Percentiles rank a stretch among this genome's conserved stretches.
phyloP scores from a whole-genome alignment of 2,329 filamentous ascomycete genomes.

The Zymoseptoria passerinii region DNA sequence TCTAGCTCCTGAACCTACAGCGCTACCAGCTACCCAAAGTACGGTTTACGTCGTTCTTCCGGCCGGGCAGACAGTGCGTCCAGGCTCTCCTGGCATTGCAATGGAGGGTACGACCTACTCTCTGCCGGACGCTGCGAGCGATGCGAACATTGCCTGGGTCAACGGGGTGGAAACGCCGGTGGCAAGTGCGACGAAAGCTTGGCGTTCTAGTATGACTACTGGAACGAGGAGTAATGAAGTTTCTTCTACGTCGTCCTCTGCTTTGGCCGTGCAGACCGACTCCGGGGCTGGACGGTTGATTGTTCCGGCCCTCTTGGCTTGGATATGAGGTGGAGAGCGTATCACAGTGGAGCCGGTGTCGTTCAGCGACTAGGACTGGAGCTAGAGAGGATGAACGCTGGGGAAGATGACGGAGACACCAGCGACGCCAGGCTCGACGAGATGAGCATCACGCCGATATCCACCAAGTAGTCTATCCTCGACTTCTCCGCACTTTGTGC shows the following conservation, averaged over 20 bases:
- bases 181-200: not conserved
- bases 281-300: not conserved
- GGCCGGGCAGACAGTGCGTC: constrained; percentile 6
- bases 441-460: not conserved
- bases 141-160: not conserved
- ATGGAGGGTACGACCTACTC: constrained; percentile 7
- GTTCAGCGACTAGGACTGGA: not conserved
- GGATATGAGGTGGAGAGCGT: not conserved
- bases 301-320: not conserved
- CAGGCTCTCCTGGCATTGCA: constrained; percentile 10
- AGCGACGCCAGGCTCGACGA: too few species aligned
- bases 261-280: not conserved
- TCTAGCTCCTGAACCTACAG: not conserved
- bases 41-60: not conserved
- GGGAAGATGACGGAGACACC: too few species aligned
- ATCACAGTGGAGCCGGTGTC: not conserved
- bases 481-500: not conserved
- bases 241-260: not conserved
- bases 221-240: not conserved
- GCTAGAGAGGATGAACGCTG: not conserved
- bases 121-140: constrained; percentile 1
- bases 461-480: not conserved
- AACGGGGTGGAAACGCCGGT: not conserved
- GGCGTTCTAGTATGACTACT: not conserved
- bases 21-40: not conserved